A percentile compares a stretch with the other conserved stretches of the same genome.
Conservation (phyloP, 2,329 filamentous ascomycete genomes). For the Clonostachys sp. region DNA sequence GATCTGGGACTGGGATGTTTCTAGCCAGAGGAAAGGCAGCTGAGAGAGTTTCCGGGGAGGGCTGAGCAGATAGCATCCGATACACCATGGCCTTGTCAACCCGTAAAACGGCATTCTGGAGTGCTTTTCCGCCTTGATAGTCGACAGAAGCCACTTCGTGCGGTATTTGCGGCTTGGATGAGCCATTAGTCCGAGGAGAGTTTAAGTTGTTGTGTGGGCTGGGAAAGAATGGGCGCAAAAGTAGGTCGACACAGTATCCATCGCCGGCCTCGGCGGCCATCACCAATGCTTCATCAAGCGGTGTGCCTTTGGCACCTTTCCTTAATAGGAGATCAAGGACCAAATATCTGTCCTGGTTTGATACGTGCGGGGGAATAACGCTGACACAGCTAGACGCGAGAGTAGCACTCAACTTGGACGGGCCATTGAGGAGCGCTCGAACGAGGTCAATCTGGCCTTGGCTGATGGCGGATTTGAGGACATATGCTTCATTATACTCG, state of each 20-base stretch:
- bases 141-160: conserved; percentile 49
- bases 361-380: conserved; percentile 40
- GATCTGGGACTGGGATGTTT: conserved; percentile 32
- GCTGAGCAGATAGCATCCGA: conserved; percentile 39
- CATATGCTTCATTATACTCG: conserved; percentile 45
- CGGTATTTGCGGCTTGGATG: conserved; percentile 17
- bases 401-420: conserved; percentile 32
- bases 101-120: conserved; percentile 42
- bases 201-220: neutral
- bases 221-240: conserved; percentile 43
- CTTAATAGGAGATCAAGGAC: conserved; percentile 41
- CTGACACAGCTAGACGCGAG: conserved; percentile 46
- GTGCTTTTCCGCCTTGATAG: conserved; percentile 43
- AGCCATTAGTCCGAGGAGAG: neutral
- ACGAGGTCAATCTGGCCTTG: conserved; percentile 40
- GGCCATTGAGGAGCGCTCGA: conserved; percentile 38
- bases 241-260: conserved; percentile 37
- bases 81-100: conserved; percentile 37
- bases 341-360: conserved; percentile 35
- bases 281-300: conserved; percentile 44
- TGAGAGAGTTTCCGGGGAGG: conserved; percentile 39
- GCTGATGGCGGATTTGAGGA: conserved; percentile 41
- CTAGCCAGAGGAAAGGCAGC: conserved; percentile 43
- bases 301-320: conserved; percentile 42
- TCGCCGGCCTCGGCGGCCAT: conserved; percentile 44